A percentile compares a stretch with the other conserved stretches of the same genome.
Evolutionary conservation across 768 basidiomycete species (phyloP).

Genomic region (Tubosaeta brunneosetosa): DNA sequence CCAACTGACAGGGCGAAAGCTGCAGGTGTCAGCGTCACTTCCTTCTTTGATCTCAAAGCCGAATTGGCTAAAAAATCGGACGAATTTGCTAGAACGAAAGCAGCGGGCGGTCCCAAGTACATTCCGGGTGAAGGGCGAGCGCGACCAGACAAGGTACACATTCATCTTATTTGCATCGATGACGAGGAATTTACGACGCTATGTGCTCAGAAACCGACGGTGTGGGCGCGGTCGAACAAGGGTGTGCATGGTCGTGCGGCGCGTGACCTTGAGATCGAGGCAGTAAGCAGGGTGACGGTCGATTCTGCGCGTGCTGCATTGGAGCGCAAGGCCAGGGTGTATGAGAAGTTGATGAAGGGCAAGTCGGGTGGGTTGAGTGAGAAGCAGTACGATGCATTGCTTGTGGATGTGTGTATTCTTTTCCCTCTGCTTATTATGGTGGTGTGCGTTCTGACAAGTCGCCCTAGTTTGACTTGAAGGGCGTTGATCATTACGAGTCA

Average conservation of each 20-base stretch:
- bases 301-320: slow-evolving; percentile 68
- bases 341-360: slow-evolving; percentile 73
- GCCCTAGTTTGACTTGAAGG: slow-evolving; percentile 62
- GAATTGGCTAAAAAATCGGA: slow-evolving; percentile 47
- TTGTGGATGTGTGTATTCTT: slow-evolving; percentile 68
- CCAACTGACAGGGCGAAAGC: slow-evolving; percentile 56
- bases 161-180: neutral
- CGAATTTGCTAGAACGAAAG: slow-evolving; percentile 62
- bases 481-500: slow-evolving; percentile 49
- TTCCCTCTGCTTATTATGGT: neutral
- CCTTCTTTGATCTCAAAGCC: slow-evolving; percentile 79
- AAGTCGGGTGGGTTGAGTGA: slow-evolving; percentile 76
- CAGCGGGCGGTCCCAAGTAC: slow-evolving; percentile 45
- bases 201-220: slow-evolving; percentile 58
- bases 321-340: slow-evolving; percentile 75
- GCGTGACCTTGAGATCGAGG: slow-evolving; percentile 69
- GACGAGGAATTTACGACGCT: neutral
- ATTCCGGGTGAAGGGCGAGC: slow-evolving; percentile 55
- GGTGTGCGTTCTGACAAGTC: neutral
- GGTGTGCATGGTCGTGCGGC: slow-evolving; percentile 61
- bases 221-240: slow-evolving; percentile 75
- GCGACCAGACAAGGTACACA: slow-evolving; percentile 63
- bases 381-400: slow-evolving; percentile 61
- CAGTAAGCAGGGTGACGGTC: slow-evolving; percentile 60
- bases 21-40: slow-evolving; percentile 64